A percentile compares a stretch with the other conserved stretches of the same genome.
Evolutionary conservation across 164 flowering plant genomes (phyloP).

Genomic region (Warburgia ugandensis): DNA sequence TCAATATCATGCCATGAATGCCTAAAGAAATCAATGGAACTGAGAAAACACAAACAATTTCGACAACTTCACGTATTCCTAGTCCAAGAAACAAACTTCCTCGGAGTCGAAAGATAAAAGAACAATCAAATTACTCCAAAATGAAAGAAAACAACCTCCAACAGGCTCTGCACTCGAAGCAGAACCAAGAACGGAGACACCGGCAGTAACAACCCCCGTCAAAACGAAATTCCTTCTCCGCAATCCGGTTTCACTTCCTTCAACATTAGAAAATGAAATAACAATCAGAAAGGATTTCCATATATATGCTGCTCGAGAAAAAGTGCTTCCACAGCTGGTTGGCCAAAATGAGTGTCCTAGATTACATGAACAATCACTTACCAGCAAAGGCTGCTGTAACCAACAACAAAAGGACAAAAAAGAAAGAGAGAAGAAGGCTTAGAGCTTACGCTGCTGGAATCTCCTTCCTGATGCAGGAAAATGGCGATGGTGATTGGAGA

Average conservation of each 20-base stretch:
- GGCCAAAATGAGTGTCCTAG: not conserved
- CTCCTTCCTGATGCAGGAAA: not conserved
- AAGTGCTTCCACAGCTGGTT: not conserved
- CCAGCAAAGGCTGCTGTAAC: slow-evolving; percentile 7
- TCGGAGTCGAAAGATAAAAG: not conserved
- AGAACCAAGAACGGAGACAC: slow-evolving; percentile 46
- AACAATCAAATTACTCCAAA: not conserved
- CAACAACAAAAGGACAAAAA: not conserved
- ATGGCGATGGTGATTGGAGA: not conserved
- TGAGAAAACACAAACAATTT: not conserved
- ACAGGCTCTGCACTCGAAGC: slow-evolving; percentile 35
- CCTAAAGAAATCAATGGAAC: not conserved
- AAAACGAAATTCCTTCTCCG: slow-evolving; percentile 59
- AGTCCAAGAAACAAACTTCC: not conserved
- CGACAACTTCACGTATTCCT: not conserved
- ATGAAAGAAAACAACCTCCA: slow-evolving; percentile 32
- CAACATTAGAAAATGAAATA: slow-evolving; percentile 1
- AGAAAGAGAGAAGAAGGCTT: not conserved
- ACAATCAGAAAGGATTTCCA: not conserved
- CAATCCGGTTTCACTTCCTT: slow-evolving; percentile 54
- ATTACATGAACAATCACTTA: not conserved
- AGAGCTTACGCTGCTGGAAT: not conserved
- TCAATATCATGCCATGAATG: not conserved
- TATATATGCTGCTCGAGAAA: not conserved
- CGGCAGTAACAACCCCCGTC: slow-evolving; percentile 58